Conservation (phyloP, 176 grass and related monocot species). For the Avena atlantica region DNA sequence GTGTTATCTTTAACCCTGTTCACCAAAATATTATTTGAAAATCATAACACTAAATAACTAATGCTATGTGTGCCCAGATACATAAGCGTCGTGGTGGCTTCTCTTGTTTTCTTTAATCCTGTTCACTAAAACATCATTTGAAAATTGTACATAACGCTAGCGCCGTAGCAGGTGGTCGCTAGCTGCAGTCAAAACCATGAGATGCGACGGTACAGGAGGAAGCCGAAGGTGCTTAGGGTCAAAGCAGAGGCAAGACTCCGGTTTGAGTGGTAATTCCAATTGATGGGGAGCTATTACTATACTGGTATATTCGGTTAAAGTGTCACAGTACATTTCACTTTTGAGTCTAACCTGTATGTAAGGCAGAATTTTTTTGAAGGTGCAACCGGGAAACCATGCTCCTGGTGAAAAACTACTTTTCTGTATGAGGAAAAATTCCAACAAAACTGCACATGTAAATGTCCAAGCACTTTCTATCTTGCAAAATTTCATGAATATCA, state of each 20-base stretch:
- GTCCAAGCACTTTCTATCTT: not conserved
- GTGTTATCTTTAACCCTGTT: constrained; percentile 7
- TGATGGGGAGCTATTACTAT: not conserved
- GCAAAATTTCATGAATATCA: not conserved
- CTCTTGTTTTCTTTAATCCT: constrained; percentile 14
- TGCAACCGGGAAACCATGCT: not conserved
- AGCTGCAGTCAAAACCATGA: not conserved
- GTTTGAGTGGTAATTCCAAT: not conserved
- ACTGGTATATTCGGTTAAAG: not conserved
- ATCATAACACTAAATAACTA: not conserved
- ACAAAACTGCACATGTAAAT: not conserved
- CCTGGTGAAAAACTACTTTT: not conserved
- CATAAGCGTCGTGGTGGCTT: not conserved
- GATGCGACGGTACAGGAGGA: not conserved
- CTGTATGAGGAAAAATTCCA: not conserved
- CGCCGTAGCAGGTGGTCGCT: not conserved
- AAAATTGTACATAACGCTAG: constrained; percentile 3
- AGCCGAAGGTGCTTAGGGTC: not conserved
- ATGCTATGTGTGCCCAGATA: not conserved
- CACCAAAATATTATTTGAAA: not conserved
- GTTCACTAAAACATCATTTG: constrained; percentile 1
- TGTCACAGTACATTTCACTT: not conserved
- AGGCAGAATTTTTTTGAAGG: not conserved
- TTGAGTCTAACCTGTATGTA: not conserved
- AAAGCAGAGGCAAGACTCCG: not conserved